Base-by-base conservation (phyloP, 345 rosid genomes). In the Xanthoceras sorbifolium region DNA sequence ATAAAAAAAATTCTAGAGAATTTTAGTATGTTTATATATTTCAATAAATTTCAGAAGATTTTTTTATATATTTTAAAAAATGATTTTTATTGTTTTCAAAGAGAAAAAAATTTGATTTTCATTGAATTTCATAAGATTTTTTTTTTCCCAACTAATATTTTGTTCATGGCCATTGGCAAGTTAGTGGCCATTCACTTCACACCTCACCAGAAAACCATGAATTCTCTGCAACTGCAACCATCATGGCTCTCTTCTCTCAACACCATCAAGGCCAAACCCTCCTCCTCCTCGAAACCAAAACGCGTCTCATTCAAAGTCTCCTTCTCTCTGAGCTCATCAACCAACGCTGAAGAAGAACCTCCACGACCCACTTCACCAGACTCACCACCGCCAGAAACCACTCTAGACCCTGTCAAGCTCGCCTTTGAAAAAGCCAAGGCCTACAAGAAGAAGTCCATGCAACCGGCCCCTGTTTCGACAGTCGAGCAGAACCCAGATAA, bases 351-450 rank as follows among this genome's bases (percentile, higher is more conserved):
- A 1, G 74, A 67, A n/a, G 75, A 84, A 67, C 72, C 88, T 34
- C 48, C 82, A 34, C 46, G 26, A 7, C 72, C 80, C 63, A 55
- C 23, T 25, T 42, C 87, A 12, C 63, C 79, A 6, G 62, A 76
- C 69, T 66, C 80, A 22, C 61, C 32, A 63, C 36, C n/a, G 3
- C 63, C 76, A 15, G 79, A 64, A 61, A 10, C 74, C 4, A 61
- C 82, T 11, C 69, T 81, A 0, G 96, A 89, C 77, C 90, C 89
- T 6, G 87, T 89, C 5, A 91, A 88, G 79, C 89, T 91, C n/a
- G 93, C 98, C 5, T 87, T 88, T 70, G 89, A 87, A 83, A 92
- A 82, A 83, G 93, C 91, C 0, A 83, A 82, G 83, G 87, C 88
- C 0, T 91, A 89, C 64, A 87, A 76, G 85, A 84, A 76, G 84